Evolutionary conservation across 2,329 filamentous ascomycete species (phyloP), one percentile per base, ranked within the genome.

Genomic region (Neonectria ditissima): DNA sequence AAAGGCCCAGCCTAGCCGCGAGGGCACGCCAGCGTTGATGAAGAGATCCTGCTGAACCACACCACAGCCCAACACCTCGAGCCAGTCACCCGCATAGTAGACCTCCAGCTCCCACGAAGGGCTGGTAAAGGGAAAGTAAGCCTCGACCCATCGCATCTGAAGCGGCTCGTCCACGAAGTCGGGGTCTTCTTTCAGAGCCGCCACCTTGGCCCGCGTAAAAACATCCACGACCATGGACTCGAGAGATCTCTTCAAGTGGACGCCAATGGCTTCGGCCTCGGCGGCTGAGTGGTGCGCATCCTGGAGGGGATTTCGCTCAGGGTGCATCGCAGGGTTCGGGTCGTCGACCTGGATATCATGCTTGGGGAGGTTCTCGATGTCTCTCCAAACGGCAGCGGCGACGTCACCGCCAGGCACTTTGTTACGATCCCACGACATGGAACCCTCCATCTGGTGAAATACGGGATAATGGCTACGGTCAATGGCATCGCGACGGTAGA

Each of bases 391-490:
- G 13, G 87, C 86, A 16, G 87, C 82, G 1, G 87, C 87, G 18
- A 94, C 77, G 67, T 91, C 86, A 18, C 83, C 84, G 63, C 79
- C 82, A 58, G 82, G 84, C 47, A 86, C 87, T 76, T 82, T 85
- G 28, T 76, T 83, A 10, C 93, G 87, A 75, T 96, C 91, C 95
- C 96, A 99, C 57, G 94, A 91, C 71, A 91, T 86, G 9, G 95
- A 95, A 13, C 94, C 95, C 78, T 99, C 96, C 94, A 98, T 98
- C 81, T 99, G 96, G 80, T 99, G 96, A 79, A 99, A 99, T 62
- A 97, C 89, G 0, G 96, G 96, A 80, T 98, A 98, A 80, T 99
- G 96, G 71, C 91, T 96, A 60, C 92, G 89, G 80, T 99, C 96
- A 74, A 99, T 91, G 60, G 95, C 94, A 86, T 99, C 96, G 68